Evolutionary conservation across 192 early-diverging fungal species (phyloP).

Genomic region (Backusella australiensis): DNA sequence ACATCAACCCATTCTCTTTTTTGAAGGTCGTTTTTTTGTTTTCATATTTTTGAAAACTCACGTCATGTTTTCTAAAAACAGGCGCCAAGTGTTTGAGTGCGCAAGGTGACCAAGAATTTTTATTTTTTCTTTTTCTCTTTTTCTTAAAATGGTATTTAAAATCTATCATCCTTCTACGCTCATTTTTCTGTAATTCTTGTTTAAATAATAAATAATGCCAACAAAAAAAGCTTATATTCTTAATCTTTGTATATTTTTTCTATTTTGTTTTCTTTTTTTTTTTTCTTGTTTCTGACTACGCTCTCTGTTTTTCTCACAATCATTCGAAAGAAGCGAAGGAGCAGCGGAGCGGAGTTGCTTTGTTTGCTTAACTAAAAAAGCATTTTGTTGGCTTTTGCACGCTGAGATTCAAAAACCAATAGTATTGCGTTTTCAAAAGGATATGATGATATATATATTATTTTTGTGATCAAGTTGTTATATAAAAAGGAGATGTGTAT

Average conservation of each 20-base stretch:
- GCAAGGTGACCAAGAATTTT: background rate
- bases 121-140: background rate
- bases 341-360: background rate
- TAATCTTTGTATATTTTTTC: background rate
- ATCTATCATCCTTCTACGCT: background rate
- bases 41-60: background rate
- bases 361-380: background rate
- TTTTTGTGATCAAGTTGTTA: background rate
- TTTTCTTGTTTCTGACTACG: background rate
- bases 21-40: background rate
- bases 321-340: background rate
- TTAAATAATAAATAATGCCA: background rate
- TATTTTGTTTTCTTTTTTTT: background rate
- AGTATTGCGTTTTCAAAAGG: background rate
- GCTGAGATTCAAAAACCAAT: background rate
- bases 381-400: background rate
- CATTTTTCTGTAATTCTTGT: background rate
- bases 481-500: background rate
- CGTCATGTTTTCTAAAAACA: conserved; percentile 7
- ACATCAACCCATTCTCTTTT: background rate
- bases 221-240: background rate
- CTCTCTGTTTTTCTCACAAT: background rate
- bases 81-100: conserved; percentile 1
- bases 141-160: conserved; percentile 3
- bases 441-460: background rate